These are phyloP conservation scores for Colletotrichum sp. DNA, from an alignment of 2,329 filamentous ascomycete genomes.

Conservation along the genomic window DNA sequence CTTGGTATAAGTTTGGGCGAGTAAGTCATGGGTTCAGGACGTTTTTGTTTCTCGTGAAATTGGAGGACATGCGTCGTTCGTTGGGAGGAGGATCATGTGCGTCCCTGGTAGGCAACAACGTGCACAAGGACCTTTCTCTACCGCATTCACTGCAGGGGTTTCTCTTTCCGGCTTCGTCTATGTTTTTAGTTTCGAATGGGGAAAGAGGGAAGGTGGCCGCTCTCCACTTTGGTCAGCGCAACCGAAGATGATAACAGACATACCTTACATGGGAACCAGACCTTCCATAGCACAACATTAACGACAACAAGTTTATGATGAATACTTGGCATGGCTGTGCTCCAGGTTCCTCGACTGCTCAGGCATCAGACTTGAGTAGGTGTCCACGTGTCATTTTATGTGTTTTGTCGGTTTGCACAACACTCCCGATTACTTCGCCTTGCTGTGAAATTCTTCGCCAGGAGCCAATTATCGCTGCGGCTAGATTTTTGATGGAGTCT, in stretches of 20 bases:
- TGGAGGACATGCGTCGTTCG: neutral
- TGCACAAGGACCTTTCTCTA: neutral
- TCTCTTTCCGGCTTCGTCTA: neutral
- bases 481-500: neutral
- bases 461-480: neutral
- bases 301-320: neutral
- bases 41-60: neutral
- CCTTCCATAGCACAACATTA: neutral
- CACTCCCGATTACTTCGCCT: neutral
- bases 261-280: neutral
- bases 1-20: neutral
- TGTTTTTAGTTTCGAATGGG: neutral
- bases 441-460: neutral
- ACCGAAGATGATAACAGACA: neutral
- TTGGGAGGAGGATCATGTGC: neutral
- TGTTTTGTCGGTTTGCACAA: neutral
- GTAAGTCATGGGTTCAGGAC: neutral
- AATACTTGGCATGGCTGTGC: neutral
- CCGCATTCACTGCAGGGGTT: neutral
- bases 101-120: neutral
- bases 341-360: neutral
- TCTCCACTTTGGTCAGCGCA: slow-evolving; percentile 4
- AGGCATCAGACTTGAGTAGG: neutral
- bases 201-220: neutral
- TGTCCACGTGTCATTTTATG: neutral